Percentiles rank a stretch among this genome's conserved stretches.
Conservation (phyloP, 2,329 filamentous ascomycete species). For the Pleurostoma richardsiae region DNA sequence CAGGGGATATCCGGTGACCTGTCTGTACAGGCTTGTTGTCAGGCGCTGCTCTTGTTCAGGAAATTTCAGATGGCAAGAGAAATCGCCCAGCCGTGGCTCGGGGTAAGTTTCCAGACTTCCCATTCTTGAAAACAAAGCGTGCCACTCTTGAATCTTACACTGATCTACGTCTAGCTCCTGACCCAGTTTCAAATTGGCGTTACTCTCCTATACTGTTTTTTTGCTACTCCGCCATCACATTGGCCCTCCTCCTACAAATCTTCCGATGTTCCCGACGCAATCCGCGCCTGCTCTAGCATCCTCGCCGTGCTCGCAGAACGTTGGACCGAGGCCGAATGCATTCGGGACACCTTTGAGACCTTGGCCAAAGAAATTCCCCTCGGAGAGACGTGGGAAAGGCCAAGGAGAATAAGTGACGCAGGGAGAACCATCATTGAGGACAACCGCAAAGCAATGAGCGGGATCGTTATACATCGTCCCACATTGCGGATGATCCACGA, state of each 20-base stretch:
- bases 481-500: slow-evolving; percentile 13
- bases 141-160: not conserved
- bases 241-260: slow-evolving; percentile 20
- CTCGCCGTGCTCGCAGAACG: slow-evolving; percentile 27
- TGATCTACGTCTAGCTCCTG: slow-evolving; percentile 7
- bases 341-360: slow-evolving; percentile 27
- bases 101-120: slow-evolving; percentile 2
- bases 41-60: slow-evolving; percentile 20
- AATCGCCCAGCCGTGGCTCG: slow-evolving; percentile 19
- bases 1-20: slow-evolving; percentile 17
- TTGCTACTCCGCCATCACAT: slow-evolving; percentile 21
- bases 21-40: slow-evolving; percentile 18
- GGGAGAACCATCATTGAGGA: not conserved
- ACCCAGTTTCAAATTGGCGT: slow-evolving; percentile 27
- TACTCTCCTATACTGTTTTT: slow-evolving; percentile 28
- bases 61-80: slow-evolving; percentile 19
- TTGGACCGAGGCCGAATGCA: slow-evolving; percentile 25
- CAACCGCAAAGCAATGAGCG: slow-evolving; percentile 1
- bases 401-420: slow-evolving; percentile 4
- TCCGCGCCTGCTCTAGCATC: slow-evolving; percentile 26
- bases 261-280: slow-evolving; percentile 23
- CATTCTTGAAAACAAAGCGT: too few species aligned
- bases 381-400: slow-evolving; percentile 4
- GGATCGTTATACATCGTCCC: slow-evolving; percentile 11
- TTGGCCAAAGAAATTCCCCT: slow-evolving; percentile 18